phyloP scores from a whole-genome alignment of 805 yeast species.

The Ogataea degrootiae region DNA sequence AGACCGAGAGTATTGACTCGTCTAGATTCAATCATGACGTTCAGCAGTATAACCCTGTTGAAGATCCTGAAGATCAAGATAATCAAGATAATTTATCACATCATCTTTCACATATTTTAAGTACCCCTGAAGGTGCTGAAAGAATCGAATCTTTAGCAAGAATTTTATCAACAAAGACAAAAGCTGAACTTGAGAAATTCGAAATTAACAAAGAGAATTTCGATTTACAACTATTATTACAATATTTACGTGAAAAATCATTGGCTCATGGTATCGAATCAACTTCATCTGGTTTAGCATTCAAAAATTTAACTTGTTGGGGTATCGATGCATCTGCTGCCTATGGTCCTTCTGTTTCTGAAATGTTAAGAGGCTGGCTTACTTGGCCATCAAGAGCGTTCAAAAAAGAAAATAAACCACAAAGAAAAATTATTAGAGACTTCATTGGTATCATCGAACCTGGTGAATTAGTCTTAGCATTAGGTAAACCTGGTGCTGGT shows the following conservation, averaged over 20 bases:
- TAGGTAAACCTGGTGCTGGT: slow-evolving; percentile 79
- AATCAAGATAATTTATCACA: slow-evolving; percentile 22
- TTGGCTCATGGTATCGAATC: slow-evolving; percentile 43
- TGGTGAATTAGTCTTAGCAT: slow-evolving; percentile 66
- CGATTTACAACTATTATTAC: slow-evolving; percentile 38
- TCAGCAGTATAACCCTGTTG: slow-evolving; percentile 21
- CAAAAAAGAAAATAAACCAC: slow-evolving; percentile 29
- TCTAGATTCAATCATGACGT: slow-evolving; percentile 17
- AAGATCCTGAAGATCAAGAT: slow-evolving; percentile 23
- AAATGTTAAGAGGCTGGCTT: slow-evolving; percentile 33
- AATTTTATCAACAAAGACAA: slow-evolving; percentile 45
- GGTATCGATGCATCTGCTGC: slow-evolving; percentile 52
- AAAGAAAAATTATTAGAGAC: slow-evolving; percentile 35
- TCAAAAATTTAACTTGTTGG: slow-evolving; percentile 38
- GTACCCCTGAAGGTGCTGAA: slow-evolving; percentile 24
- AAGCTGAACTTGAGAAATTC: slow-evolving; percentile 38
- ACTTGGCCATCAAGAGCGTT: slow-evolving; percentile 28
- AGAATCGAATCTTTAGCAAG: slow-evolving; percentile 46
- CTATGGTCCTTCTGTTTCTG: slow-evolving; percentile 42
- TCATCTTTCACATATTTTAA: slow-evolving; percentile 23
- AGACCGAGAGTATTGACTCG: slow-evolving; percentile 23
- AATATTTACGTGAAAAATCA: slow-evolving; percentile 34
- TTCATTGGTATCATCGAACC: slow-evolving; percentile 41
- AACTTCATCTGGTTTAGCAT: slow-evolving; percentile 47
- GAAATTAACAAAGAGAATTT: slow-evolving; percentile 43